A percentile compares a stretch with the other conserved stretches of the same genome.
phyloP scores from a whole-genome alignment of 2,329 filamentous ascomycete genomes.

The Scytalidium sp. region DNA sequence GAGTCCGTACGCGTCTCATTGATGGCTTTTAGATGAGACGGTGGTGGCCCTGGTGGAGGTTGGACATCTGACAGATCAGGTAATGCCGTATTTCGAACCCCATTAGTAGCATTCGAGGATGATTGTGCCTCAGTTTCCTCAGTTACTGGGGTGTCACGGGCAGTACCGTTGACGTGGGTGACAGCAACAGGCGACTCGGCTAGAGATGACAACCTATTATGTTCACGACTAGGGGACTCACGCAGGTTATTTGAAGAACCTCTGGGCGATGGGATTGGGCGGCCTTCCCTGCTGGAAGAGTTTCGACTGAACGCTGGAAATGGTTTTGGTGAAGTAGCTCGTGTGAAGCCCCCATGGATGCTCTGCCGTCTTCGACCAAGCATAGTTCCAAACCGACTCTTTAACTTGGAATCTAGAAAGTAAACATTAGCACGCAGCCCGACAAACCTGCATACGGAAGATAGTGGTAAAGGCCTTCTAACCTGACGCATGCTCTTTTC shows the following conservation, averaged over 20 bases:
- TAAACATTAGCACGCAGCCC: slow-evolving; percentile 21
- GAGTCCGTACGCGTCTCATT: slow-evolving; percentile 55
- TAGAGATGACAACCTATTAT: slow-evolving; percentile 51
- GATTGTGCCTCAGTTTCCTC: slow-evolving; percentile 29
- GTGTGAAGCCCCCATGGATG: slow-evolving; percentile 58
- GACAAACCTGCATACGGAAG: slow-evolving; percentile 18
- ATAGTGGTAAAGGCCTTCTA: slow-evolving; percentile 14
- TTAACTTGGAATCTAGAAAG: slow-evolving; percentile 49
- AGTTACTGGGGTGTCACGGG: slow-evolving; percentile 19
- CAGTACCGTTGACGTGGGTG: slow-evolving; percentile 21
- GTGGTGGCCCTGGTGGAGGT: slow-evolving; percentile 49
- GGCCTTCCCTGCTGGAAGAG: slow-evolving; percentile 61
- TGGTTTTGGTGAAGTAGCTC: slow-evolving; percentile 53
- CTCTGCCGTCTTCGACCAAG: slow-evolving; percentile 64
- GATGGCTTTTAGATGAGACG: slow-evolving; percentile 20
- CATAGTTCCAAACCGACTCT: slow-evolving; percentile 67
- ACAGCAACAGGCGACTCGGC: slow-evolving; percentile 47
- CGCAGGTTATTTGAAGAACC: slow-evolving; percentile 57
- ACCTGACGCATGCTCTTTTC: slow-evolving; percentile 4
- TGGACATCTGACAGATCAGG: slow-evolving; percentile 49
- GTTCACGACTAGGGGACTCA: slow-evolving; percentile 38
- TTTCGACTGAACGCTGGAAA: slow-evolving; percentile 54
- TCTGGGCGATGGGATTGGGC: slow-evolving; percentile 45
- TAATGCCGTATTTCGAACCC: slow-evolving; percentile 31
- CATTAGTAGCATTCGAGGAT: slow-evolving; percentile 42